These are phyloP conservation scores for Colletotrichum tanaceti DNA, from an alignment of 2,329 filamentous ascomycete species.

Conservation along the genomic window DNA sequence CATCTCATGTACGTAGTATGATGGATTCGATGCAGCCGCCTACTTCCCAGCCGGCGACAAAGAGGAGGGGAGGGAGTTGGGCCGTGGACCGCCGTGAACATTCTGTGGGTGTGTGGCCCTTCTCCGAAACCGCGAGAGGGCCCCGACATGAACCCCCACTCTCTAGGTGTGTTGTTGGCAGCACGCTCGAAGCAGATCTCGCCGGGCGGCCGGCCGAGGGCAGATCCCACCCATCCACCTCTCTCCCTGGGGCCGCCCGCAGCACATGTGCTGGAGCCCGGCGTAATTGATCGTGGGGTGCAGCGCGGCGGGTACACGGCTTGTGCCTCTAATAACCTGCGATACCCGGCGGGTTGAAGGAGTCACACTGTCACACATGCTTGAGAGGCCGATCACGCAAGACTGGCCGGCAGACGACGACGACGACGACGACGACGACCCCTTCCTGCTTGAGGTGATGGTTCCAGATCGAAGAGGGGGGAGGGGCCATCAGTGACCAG, in stretches of 20 bases:
- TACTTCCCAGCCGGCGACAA: neutral
- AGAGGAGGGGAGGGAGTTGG: neutral
- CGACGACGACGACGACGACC: neutral
- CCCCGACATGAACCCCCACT: slow-evolving; percentile 35
- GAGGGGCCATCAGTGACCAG: neutral
- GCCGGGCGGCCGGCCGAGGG: slow-evolving; percentile 37
- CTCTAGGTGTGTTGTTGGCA: slow-evolving; percentile 22
- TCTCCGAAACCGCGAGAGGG: slow-evolving; percentile 37
- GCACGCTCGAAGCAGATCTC: slow-evolving; percentile 27
- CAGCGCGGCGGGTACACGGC: slow-evolving; percentile 30
- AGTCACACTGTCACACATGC: slow-evolving; percentile 30
- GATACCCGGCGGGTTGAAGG: slow-evolving; percentile 26
- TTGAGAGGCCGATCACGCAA: slow-evolving; percentile 30
- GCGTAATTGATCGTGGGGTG: slow-evolving; percentile 39
- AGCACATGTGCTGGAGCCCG: slow-evolving; percentile 29
- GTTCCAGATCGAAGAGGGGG: neutral
- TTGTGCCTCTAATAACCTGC: slow-evolving; percentile 39
- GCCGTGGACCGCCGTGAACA: slow-evolving; percentile 2
- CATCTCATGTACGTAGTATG: slow-evolving; percentile 18
- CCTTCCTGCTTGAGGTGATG: slow-evolving; percentile 9
- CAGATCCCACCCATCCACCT: slow-evolving; percentile 20
- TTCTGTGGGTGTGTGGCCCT: slow-evolving; percentile 7
- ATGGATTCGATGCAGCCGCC: no score
- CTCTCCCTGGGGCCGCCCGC: slow-evolving; percentile 13
- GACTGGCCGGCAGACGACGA: slow-evolving; percentile 3